Base-by-base conservation (phyloP, 441 rosid species). In the Melastoma candidum region DNA sequence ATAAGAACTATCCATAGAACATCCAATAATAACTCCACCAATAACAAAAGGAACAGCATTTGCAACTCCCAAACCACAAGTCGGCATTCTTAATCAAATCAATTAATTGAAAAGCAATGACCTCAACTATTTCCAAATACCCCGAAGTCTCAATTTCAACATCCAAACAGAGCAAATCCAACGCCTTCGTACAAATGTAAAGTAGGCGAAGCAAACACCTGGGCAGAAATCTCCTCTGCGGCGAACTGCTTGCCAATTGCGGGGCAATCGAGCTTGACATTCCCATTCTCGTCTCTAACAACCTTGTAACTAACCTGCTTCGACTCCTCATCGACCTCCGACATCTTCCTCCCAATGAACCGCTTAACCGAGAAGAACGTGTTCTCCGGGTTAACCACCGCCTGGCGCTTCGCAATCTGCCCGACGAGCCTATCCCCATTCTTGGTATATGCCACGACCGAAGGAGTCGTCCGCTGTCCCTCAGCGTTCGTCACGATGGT, bases 291-390 rank as follows among this genome's bases (percentile, higher is more conserved):
- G 68, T 88, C 98, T 56, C 84, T 84, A 17, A 83, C 79, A 54
- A 93, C 98, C 63, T 43, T 84, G 47, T 93, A 93, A 0, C 95
- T 84, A 39, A 93, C 86, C 78, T 93, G 98, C 76, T 88, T 92
- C 0, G 94, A 63, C 66, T 92, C 98, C 48, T 92, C 96, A 12
- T 74, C 94, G n/a, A 92, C 98, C 72, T 92, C 95, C 2, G 74
- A 66, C 95, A 83, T 87, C 72, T 77, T 92, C 76, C 96, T 79
- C 67, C 98, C 98, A n/a, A 92, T 85, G 68, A 92, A 92, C 74
- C 98, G 82, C 89, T 92, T 87, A 22, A 92, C 96, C 0, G 96
- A 92, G 73, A 80, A 92, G 70, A 82, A 87, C 24, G 98, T 92
- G 49, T 87, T 92, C 77, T 83, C 87, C 0, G 97, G 97, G 60